A percentile compares a stretch with the other conserved stretches of the same genome.
Evolutionary conservation across 2,329 filamentous ascomycete genomes (phyloP).

Genomic region (Emmonsia crescens): DNA sequence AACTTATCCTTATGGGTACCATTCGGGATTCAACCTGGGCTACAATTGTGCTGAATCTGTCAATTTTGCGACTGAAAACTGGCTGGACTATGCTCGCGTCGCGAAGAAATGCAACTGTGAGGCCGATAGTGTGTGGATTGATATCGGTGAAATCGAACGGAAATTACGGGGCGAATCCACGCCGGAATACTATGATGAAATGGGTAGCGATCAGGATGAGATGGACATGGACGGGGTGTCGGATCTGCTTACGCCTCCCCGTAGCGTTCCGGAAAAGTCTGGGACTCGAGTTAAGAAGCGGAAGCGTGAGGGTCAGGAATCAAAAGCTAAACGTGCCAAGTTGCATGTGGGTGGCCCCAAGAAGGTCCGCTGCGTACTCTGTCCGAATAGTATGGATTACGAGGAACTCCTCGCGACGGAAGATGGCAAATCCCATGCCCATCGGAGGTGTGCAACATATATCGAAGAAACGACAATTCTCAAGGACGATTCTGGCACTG

Average conservation of each 20-base stretch:
- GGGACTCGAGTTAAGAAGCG: conserved; percentile 57
- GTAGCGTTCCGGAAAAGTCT: conserved; percentile 59
- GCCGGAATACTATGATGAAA: conserved; percentile 36
- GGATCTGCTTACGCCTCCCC: conserved; percentile 67
- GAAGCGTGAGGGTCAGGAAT: conserved; percentile 48
- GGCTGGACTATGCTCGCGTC: conserved; percentile 88
- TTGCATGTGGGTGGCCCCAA: conserved; percentile 60
- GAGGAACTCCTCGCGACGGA: conserved; percentile 79
- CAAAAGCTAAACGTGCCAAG: conserved; percentile 65
- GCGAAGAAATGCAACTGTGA: conserved; percentile 97
- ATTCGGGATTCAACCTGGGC: conserved; percentile 93
- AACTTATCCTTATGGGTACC: conserved; percentile 96
- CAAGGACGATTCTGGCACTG: conserved; percentile 53
- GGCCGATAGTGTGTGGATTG: conserved; percentile 96
- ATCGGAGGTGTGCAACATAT: conserved; percentile 80
- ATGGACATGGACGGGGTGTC: conserved; percentile 48
- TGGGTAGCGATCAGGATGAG: conserved; percentile 51
- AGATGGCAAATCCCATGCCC: conserved; percentile 67
- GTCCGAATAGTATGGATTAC: conserved; percentile 76
- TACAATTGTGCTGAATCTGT: conserved; percentile 99
- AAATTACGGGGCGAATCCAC: conserved; percentile 77
- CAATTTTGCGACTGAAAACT: conserved; percentile 92
- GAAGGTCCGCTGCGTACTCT: conserved; percentile 78
- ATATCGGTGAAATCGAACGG: conserved; percentile 90
- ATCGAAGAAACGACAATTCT: conserved; percentile 87